A percentile compares a stretch with the other conserved stretches of the same genome.
Conservation (phyloP, 352 stramenopile species). For the Phytophthora kernoviae region DNA sequence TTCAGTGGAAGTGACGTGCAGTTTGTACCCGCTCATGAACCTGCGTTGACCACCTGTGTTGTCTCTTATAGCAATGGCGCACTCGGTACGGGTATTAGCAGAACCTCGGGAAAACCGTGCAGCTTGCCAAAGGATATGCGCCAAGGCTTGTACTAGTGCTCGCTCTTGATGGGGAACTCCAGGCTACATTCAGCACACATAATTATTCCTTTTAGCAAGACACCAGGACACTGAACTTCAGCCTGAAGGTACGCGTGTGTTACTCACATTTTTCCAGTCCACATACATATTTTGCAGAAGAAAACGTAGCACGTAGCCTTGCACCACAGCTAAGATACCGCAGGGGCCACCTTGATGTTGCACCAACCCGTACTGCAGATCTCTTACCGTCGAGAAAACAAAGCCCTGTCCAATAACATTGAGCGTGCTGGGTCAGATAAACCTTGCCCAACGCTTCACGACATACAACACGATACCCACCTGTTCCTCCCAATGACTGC, state of each 20-base stretch:
- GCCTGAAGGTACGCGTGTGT: background rate
- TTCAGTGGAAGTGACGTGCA: conserved; percentile 41
- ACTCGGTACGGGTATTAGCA: conserved; percentile 16
- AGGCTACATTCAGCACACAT: conserved; percentile 36
- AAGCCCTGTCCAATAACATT: conserved; percentile 60
- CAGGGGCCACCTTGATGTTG: conserved; percentile 95
- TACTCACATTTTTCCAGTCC: conserved; percentile 73
- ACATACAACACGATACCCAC: conserved; percentile 12
- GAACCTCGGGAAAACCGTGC: conserved; percentile 17
- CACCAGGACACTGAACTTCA: background rate
- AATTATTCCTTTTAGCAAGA: conserved; percentile 12
- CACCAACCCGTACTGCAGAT: conserved; percentile 89
- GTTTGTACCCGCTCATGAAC: conserved; percentile 49
- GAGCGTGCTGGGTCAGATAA: background rate
- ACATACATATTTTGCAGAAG: conserved; percentile 46
- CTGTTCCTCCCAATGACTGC: conserved; percentile 73
- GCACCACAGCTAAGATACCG: conserved; percentile 93
- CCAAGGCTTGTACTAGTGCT: conserved; percentile 53
- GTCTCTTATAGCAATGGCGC: conserved; percentile 45
- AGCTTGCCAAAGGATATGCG: conserved; percentile 75
- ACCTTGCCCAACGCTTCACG: no score
- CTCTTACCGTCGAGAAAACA: conserved; percentile 49
- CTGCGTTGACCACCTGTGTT: conserved; percentile 20
- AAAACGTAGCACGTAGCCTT: conserved; percentile 90
- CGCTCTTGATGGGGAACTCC: conserved; percentile 37